Percentiles rank a stretch among this genome's conserved stretches.
These are phyloP conservation scores for Globisporangium acanthophoron DNA, from an alignment of 352 stramenopile species.

Conservation along the genomic window DNA sequence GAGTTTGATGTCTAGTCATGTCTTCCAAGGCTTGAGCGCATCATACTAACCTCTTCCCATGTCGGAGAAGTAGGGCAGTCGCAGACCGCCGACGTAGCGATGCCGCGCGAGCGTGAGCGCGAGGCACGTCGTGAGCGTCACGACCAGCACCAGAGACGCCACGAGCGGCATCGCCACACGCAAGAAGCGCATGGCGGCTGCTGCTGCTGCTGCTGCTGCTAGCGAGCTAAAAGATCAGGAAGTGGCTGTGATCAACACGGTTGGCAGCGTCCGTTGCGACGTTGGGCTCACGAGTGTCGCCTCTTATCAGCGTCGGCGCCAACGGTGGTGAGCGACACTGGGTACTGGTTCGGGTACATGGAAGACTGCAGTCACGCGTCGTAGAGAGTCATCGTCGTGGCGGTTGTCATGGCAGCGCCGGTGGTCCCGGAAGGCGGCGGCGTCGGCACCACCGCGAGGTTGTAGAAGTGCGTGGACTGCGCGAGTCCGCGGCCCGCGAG, in stretches of 20 bases:
- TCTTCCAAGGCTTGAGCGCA: too few species aligned
- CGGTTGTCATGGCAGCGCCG: too few species aligned
- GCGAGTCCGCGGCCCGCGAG: slow-evolving; percentile 2
- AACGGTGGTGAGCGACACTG: too few species aligned
- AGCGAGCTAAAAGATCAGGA: too few species aligned
- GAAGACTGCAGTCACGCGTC: too few species aligned
- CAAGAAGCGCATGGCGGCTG: not conserved
- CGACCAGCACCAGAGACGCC: slow-evolving; percentile 26
- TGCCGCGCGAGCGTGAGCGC: slow-evolving; percentile 26
- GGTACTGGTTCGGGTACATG: too few species aligned
- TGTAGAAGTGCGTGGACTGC: slow-evolving; percentile 14
- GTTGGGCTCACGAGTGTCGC: too few species aligned
- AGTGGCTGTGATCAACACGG: too few species aligned
- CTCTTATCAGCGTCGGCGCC: too few species aligned
- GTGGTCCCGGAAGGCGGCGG: not conserved
- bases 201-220: too few species aligned
- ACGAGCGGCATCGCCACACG: slow-evolving; percentile 22
- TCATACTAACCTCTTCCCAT: slow-evolving; percentile 29
- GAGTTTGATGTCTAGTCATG: not conserved
- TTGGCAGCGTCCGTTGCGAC: too few species aligned
- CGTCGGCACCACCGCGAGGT: slow-evolving; percentile 8
- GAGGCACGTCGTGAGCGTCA: slow-evolving; percentile 41
- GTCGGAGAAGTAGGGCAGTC: slow-evolving; percentile 58
- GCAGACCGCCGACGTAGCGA: slow-evolving; percentile 40
- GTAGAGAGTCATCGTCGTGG: too few species aligned